Evolutionary conservation across 148 eudicot genomes (phyloP).

Genomic region (Linanthus parryae): DNA sequence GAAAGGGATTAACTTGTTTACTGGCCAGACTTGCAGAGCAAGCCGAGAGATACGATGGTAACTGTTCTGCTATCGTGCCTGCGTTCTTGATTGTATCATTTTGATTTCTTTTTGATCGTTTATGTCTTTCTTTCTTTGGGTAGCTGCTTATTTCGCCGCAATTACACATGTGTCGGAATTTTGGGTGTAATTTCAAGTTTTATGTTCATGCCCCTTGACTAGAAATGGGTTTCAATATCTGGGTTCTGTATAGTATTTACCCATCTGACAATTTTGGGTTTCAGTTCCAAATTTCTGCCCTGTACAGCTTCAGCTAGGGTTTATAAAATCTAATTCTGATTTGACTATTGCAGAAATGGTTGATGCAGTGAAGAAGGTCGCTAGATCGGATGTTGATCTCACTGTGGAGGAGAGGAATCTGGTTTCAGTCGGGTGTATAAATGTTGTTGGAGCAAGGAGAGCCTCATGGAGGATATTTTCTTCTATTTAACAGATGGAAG

Average conservation of each 20-base stretch:
- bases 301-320: too few relatives aligned
- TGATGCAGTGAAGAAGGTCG: slow-evolving; percentile 23
- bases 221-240: not conserved
- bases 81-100: not conserved
- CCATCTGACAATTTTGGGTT: too few relatives aligned
- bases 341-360: slow-evolving; percentile 18
- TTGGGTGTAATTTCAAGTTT: too few relatives aligned
- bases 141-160: too few relatives aligned
- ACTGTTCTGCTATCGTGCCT: not conserved
- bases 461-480: slow-evolving; percentile 25
- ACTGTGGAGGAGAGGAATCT: slow-evolving; percentile 24
- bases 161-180: too few relatives aligned
- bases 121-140: not conserved
- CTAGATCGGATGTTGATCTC: slow-evolving; percentile 17
- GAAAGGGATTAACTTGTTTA: slow-evolving; percentile 30
- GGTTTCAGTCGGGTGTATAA: slow-evolving; percentile 22
- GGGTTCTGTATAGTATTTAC: not conserved
- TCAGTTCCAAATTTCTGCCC: too few relatives aligned
- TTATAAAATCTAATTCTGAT: too few relatives aligned
- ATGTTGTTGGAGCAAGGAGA: slow-evolving; percentile 20
- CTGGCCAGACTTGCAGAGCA: slow-evolving; percentile 37
- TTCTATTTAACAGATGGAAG: slow-evolving; percentile 27
- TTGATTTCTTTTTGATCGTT: not conserved
- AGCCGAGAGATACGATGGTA: slow-evolving; percentile 37
- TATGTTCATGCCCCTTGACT: too few relatives aligned